Conservation (phyloP, 2,329 filamentous ascomycete species). For the Rugonectria rugulosa region DNA sequence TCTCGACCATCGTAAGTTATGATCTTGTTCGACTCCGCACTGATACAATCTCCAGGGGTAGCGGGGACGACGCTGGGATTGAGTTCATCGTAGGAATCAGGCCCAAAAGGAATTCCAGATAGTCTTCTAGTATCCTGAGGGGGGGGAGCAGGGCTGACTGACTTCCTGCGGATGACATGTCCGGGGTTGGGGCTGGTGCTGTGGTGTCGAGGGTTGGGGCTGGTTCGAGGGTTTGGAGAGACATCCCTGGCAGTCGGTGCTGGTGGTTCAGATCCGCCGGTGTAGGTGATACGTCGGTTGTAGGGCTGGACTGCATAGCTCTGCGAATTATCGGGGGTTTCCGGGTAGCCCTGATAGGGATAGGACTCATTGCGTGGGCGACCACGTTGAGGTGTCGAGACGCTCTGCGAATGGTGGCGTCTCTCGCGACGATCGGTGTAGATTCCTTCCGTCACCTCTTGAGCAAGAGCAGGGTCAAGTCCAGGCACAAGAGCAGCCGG, state of each 20-base stretch:
- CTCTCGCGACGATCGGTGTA: constrained; percentile 61
- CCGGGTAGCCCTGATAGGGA: constrained; percentile 36
- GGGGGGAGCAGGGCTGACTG: constrained; percentile 73
- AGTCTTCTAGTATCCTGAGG: constrained; percentile 57
- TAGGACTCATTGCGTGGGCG: constrained; percentile 40
- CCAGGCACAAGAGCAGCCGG: constrained; percentile 69
- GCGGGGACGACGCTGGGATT: constrained; percentile 65
- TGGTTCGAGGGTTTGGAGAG: constrained; percentile 47
- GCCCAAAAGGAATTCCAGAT: constrained; percentile 74
- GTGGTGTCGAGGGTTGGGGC: constrained; percentile 45
- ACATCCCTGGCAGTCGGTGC: constrained; percentile 38
- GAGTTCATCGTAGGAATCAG: constrained; percentile 77
- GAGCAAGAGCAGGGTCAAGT: constrained; percentile 62
- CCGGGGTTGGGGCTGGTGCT: constrained; percentile 50
- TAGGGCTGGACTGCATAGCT: constrained; percentile 51
- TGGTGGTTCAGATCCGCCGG: constrained; percentile 42
- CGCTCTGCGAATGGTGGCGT: constrained; percentile 52
- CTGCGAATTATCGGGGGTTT: constrained; percentile 38
- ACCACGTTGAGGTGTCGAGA: constrained; percentile 52
- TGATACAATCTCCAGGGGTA: constrained; percentile 49
- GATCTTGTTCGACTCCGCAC: constrained; percentile 69
- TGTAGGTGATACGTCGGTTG: constrained; percentile 53
- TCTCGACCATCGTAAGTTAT: constrained; percentile 78
- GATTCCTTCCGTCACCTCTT: constrained; percentile 65
- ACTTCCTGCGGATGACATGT: constrained; percentile 72